phyloP scores from a whole-genome alignment of 768 basidiomycete species.

The Leccinum boreale region DNA sequence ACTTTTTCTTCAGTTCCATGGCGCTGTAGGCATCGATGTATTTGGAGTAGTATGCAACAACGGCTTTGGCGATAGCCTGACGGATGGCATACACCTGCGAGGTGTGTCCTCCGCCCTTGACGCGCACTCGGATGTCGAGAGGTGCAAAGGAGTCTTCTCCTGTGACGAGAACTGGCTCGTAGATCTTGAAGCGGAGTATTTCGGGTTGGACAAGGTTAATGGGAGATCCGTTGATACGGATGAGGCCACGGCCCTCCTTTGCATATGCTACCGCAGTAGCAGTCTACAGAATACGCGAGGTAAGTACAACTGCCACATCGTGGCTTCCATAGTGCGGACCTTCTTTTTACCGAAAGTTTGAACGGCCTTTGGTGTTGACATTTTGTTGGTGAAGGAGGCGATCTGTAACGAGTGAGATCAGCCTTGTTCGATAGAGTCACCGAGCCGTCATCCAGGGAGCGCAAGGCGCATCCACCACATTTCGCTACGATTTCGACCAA shows the following conservation, averaged over 20 bases:
- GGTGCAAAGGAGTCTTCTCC: constrained; percentile 84
- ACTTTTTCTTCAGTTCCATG: constrained; percentile 96
- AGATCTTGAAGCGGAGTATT: constrained; percentile 96
- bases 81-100: constrained; percentile 99
- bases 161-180: constrained; percentile 93
- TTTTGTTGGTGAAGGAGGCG: constrained; percentile 39
- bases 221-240: constrained; percentile 96
- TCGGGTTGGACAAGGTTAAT: constrained; percentile 94
- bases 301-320: constrained; percentile 1
- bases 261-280: constrained; percentile 98
- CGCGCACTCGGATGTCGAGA: constrained; percentile 95
- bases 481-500: constrained; percentile 22
- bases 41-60: constrained; percentile 98
- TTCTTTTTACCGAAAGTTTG: constrained; percentile 99
- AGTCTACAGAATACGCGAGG: constrained; percentile 51
- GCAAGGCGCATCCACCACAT: constrained; percentile 39
- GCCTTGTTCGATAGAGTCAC: constrained; percentile 1
- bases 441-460: constrained; percentile 35
- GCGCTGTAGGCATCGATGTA: constrained; percentile 97
- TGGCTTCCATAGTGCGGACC: constrained; percentile 43
- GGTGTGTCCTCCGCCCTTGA: constrained; percentile 99
- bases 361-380: constrained; percentile 84
- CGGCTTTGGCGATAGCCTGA: constrained; percentile 96
- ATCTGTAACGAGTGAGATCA: constrained; percentile 23
- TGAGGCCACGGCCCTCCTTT: constrained; percentile 92